Percentiles rank a stretch among this genome's conserved stretches.
Evolutionary conservation across 495 filamentous ascomycete genomes (phyloP).

Genomic region (Polyplosphaeria fusca): DNA sequence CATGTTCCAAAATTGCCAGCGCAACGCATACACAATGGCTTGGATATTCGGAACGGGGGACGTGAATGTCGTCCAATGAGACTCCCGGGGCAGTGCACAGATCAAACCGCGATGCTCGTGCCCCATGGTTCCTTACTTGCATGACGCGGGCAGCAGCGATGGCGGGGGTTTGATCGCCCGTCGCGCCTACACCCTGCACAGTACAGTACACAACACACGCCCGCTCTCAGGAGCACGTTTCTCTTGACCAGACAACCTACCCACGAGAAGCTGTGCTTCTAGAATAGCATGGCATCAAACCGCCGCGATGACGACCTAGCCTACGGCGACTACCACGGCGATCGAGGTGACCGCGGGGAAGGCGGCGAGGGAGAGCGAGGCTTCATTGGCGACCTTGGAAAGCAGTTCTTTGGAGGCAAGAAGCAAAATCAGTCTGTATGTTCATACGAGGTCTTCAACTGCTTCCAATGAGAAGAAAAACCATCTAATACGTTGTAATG

Average conservation of each 20-base stretch:
- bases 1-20: no score
- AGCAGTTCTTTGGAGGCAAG: constrained; percentile 39
- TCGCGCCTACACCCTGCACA: no score
- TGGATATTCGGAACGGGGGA: no score
- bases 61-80: no score
- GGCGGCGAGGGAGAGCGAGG: constrained; percentile 48
- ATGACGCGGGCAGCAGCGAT: constrained; percentile 13
- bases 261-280: constrained; percentile 19
- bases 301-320: constrained; percentile 50
- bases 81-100: no score
- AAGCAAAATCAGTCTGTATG: neutral
- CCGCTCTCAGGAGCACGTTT: no score
- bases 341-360: constrained; percentile 37
- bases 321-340: constrained; percentile 54
- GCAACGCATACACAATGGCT: no score
- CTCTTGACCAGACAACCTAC: neutral
- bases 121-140: no score
- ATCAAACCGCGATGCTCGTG: no score
- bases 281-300: constrained; percentile 23
- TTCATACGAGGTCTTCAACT: neutral
- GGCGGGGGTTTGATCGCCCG: constrained; percentile 10
- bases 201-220: no score
- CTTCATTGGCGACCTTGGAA: constrained; percentile 55
- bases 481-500: constrained; percentile 18
- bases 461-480: no score